Base-by-base conservation (phyloP, 352 stramenopile genomes). In the Pythium sukuiense region DNA sequence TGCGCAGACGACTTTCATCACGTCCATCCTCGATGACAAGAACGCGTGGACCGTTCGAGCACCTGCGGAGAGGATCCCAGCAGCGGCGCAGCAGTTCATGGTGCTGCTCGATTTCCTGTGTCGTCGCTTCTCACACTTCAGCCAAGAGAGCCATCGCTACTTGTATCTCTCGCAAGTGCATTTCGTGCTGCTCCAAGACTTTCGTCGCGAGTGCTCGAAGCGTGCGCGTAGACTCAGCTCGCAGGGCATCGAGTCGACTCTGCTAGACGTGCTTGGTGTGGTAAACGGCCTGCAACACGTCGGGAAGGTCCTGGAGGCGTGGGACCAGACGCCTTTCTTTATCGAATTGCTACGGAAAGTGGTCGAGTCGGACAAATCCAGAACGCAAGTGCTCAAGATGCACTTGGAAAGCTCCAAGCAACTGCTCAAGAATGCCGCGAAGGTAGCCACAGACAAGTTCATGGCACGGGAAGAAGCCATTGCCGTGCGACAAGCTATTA, bases 121-220 rank as follows among this genome's bases (percentile, higher is more conserved):
- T 20, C 78, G 76, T 3, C 81, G 85, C 11, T 90, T 93, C 37
- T 71, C 70, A 13, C 70, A 79, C 29, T 89, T 93, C 69, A 76
- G 73, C 32, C 84, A 72, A 8, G 80, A 89, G 24, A 74, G 89
- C 52, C 81, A 90, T 54, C 73, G 83, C 2, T 92, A 90, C 49
- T n/a, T 93, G 62, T 93, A 93, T 65, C 73, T 93, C 9, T 79
- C 81, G 33, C 83, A 93, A 54, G 85, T 93, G 45, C 75, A 88
- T 30, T 66, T 87, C 18, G 70, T 71, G 27, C 64, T 93, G 53
- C 66, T 93, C 6, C 41, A 67, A 12, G 59, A 68, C 2, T 72
- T 81, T 30, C 49, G 71, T 20, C 59, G 49, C 0, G 50, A 60
- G 16, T 79, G 73, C 33, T 32, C 56, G 18, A 33, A 55, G 9